Evolutionary conservation across 192 early-diverging fungal genomes (phyloP).

Genomic region (Funneliformis mosseae): DNA sequence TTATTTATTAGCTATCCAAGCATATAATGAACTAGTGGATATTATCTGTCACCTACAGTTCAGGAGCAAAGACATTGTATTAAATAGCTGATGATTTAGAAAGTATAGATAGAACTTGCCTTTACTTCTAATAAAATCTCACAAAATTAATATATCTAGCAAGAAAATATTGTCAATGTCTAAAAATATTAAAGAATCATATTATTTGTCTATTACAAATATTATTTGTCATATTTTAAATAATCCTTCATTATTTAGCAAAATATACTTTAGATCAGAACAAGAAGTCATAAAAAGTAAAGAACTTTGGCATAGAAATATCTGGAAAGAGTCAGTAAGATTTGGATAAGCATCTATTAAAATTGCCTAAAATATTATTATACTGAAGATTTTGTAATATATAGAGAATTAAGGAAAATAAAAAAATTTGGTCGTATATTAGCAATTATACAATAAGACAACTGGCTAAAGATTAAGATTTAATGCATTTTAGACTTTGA

Average conservation of each 20-base stretch:
- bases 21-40: neutral
- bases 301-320: neutral
- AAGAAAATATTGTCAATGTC: neutral
- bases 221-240: neutral
- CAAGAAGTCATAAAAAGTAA: neutral
- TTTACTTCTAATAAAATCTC: neutral
- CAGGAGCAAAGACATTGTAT: neutral
- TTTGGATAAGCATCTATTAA: neutral
- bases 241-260: neutral
- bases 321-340: neutral
- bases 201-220: slow-evolving; percentile 1
- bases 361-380: neutral
- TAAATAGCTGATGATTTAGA: neutral
- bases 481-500: neutral
- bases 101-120: neutral
- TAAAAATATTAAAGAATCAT: neutral
- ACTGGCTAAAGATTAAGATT: neutral
- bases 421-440: neutral
- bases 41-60: neutral
- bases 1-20: too few relatives aligned
- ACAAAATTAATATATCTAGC: neutral
- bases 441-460: neutral
- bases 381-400: neutral
- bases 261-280: neutral
- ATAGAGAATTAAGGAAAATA: neutral